Conservation (phyloP, 2,329 filamentous ascomycete genomes). For the Epichloe coenophiala region DNA sequence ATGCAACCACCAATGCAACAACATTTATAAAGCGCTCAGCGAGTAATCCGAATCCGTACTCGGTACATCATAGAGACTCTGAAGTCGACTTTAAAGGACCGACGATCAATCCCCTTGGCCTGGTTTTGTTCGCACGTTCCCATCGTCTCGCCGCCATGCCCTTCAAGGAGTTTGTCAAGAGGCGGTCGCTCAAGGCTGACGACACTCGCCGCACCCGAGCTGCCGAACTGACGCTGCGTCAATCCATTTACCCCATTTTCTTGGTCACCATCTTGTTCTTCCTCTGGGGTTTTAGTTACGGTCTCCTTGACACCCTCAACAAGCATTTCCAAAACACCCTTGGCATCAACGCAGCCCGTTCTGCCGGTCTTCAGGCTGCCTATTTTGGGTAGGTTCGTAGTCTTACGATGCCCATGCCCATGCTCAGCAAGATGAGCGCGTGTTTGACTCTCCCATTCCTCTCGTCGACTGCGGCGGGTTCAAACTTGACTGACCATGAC, state of each 20-base stretch:
- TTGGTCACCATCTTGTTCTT: constrained; percentile 37
- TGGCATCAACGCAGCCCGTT: constrained; percentile 28
- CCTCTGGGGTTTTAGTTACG: constrained; percentile 34
- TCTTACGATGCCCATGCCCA: too few species aligned
- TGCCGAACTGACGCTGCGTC: constrained; percentile 46
- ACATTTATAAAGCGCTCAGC: background rate
- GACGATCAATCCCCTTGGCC: background rate
- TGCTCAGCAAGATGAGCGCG: too few species aligned
- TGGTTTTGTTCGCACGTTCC: background rate
- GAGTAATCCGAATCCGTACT: too few species aligned
- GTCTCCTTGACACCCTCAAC: constrained; percentile 34
- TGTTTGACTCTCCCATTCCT: too few species aligned
- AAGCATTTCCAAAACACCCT: constrained; percentile 35
- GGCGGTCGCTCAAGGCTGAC: constrained; percentile 30
- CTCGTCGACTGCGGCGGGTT: too few species aligned
- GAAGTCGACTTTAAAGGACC: background rate
- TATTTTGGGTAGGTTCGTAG: constrained; percentile 37
- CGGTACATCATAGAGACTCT: background rate
- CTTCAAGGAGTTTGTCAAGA: constrained; percentile 29
- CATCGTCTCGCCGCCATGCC: constrained; percentile 18
- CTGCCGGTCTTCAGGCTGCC: constrained; percentile 33
- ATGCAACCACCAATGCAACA: background rate
- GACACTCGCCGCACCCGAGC: constrained; percentile 28
- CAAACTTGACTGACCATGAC: constrained; percentile 20
- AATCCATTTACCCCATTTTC: constrained; percentile 52